Evolutionary conservation across 176 grass and related monocot genomes (phyloP).

Genomic region (Avena sativa): DNA sequence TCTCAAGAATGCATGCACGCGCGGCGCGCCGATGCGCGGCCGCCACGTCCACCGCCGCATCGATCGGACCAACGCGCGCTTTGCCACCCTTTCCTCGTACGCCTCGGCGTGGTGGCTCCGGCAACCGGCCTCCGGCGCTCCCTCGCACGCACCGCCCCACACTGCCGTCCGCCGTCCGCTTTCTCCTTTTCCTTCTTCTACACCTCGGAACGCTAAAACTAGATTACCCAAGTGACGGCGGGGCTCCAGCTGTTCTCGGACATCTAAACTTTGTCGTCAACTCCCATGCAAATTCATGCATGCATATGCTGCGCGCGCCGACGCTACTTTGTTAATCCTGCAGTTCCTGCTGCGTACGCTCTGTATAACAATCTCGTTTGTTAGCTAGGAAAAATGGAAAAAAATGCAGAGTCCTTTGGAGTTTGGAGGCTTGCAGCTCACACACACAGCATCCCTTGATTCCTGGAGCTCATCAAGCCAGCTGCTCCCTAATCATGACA

Average conservation of each 20-base stretch:
- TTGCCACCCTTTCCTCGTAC: too few relatives aligned
- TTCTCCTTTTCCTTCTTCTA: neutral
- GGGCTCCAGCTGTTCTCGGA: neutral
- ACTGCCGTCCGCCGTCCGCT: neutral
- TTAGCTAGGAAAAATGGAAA: neutral
- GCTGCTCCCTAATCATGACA: conserved; percentile 30
- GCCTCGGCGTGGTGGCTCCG: neutral
- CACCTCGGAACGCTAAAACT: conserved; percentile 1
- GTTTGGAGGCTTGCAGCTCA: neutral
- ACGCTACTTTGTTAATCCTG: too few relatives aligned
- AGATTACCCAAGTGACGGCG: neutral
- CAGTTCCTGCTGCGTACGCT: too few relatives aligned
- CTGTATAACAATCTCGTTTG: too few relatives aligned
- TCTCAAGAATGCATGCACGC: too few relatives aligned
- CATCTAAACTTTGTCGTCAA: neutral
- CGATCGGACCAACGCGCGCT: too few relatives aligned
- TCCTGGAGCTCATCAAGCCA: conserved; percentile 30
- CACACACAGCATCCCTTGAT: conserved; percentile 26
- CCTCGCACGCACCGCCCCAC: conserved; percentile 43
- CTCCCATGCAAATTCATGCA: neutral
- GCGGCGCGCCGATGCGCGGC: too few relatives aligned
- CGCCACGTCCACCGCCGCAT: too few relatives aligned
- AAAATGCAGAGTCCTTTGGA: neutral
- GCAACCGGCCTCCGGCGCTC: neutral
- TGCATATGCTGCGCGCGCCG: neutral